Base-by-base conservation (phyloP, 176 grass and related monocot genomes). In the Eremochloa ophiuroides region DNA sequence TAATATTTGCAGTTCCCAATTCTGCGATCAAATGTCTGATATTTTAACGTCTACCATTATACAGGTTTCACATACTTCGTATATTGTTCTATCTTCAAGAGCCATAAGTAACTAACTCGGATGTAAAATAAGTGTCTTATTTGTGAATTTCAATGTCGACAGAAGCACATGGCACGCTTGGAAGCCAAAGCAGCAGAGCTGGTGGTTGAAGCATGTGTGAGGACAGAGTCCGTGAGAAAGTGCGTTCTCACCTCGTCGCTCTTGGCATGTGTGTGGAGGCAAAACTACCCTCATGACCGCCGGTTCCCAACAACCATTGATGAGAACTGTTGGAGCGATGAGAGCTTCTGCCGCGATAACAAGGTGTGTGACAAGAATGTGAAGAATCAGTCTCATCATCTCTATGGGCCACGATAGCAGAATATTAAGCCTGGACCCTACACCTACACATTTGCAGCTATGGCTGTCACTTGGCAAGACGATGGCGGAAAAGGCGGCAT, bases 191-290 rank as follows among this genome's bases (percentile, higher is more conserved):
- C 93, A 3, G 90, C 96, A 11, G 93, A 99, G 84, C 84, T 80
- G 23, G 93, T 99, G 79, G 87, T 95, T 0, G 93, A 93, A 86
- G 93, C 96, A n/a, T 99, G 93, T 31, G 93, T 93, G 22, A 87
- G 86, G 61, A 91, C 96, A 8, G 90, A 88, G 73, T 93, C 96
- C 3, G 93, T 95, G 60, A 88, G 88, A 61, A 95, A 91, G 79
- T 98, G 96, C 20, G 90, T 98, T 1, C 93, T 98, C 71, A 95
- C 96, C 34, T 98, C 96, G 14, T 98, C 96, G 16, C 86, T 98
- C 22, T 35, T 98, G 68, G 93, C 96, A 13, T 98, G 96, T 22
- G 87, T 98, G 37, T 95, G 96, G 90, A 88, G 93, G 74, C 90
- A 91, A 47, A 85, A 43, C 65, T 76, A 77, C n/a, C n/a, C 71